phyloP scores from a whole-genome alignment of 441 rosid species.

The Biscutella auriculata region DNA sequence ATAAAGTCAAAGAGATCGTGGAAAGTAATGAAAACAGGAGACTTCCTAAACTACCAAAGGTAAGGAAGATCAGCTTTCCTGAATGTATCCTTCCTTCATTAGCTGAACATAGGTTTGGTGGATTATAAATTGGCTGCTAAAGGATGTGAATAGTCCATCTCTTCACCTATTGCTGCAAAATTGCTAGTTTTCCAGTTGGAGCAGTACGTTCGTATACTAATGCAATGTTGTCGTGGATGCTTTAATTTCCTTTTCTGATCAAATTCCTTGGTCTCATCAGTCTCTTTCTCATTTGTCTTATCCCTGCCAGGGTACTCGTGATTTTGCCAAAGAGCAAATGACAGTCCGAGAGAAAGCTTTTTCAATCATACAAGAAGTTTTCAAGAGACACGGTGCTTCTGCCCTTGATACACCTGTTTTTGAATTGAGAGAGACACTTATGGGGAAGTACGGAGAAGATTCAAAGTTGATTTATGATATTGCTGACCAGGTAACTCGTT shows the following conservation, averaged over 20 bases:
- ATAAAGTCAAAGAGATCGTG: conserved; percentile 55
- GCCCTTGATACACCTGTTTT: conserved; percentile 93
- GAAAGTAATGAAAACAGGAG: conserved; percentile 89
- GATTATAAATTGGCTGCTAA: too few species aligned
- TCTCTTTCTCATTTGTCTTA: conserved; percentile 3
- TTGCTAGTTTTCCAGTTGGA: too few species aligned
- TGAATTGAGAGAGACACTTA: conserved; percentile 89
- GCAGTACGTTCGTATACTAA: too few species aligned
- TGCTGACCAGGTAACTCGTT: conserved; percentile 72
- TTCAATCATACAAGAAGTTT: conserved; percentile 59
- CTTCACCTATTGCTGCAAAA: too few species aligned
- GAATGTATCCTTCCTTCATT: too few species aligned
- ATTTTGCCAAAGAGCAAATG: conserved; percentile 86
- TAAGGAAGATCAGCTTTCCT: conserved; percentile 9
- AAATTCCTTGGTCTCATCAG: background rate
- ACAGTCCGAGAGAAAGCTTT: conserved; percentile 67
- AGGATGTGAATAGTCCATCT: too few species aligned
- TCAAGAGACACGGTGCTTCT: conserved; percentile 81
- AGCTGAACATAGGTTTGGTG: too few species aligned
- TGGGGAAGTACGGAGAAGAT: conserved; percentile 93
- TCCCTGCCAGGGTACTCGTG: conserved; percentile 67
- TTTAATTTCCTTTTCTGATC: too few species aligned
- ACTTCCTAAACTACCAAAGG: conserved; percentile 93
- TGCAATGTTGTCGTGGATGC: too few species aligned
- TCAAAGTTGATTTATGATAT: conserved; percentile 87